phyloP scores from a whole-genome alignment of 2,329 filamentous ascomycete species.

The Aureobasidium sp. region DNA sequence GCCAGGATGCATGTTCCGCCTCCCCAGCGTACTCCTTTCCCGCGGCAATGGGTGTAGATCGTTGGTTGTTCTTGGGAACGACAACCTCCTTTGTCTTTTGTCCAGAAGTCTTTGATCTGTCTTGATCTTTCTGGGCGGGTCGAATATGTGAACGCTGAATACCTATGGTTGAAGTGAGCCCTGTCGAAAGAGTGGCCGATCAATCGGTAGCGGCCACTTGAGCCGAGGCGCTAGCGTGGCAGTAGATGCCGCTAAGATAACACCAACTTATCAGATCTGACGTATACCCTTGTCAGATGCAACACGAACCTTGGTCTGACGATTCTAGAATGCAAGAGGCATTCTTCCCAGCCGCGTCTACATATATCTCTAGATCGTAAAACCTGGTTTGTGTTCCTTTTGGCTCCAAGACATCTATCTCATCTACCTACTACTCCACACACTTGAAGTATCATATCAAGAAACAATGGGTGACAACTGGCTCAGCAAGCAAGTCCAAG shows the following conservation, averaged over 20 bases:
- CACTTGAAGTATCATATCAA: neutral
- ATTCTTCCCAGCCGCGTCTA: neutral
- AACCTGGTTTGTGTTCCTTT: neutral
- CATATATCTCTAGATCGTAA: neutral
- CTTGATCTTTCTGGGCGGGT: neutral
- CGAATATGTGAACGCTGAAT: neutral
- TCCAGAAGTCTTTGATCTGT: neutral
- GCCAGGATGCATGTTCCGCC: constrained; percentile 4
- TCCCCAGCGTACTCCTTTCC: neutral
- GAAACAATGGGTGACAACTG: constrained; percentile 29
- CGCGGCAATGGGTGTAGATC: neutral
- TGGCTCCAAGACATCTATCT: neutral
- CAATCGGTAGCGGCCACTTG: neutral
- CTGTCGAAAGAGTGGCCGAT: constrained; percentile 1
- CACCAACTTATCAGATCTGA: neutral
- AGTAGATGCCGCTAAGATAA: neutral
- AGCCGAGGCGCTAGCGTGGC: neutral
- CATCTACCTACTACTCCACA: neutral
- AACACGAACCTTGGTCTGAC: neutral
- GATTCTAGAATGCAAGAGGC: neutral
- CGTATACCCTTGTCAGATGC: neutral
- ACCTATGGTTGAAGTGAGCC: neutral
- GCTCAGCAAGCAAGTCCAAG: constrained; percentile 37
- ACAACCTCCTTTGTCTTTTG: neutral
- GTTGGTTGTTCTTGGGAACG: neutral